Evolutionary conservation across 805 yeast genomes (phyloP).

Genomic region (Zygoascus tannicola): DNA sequence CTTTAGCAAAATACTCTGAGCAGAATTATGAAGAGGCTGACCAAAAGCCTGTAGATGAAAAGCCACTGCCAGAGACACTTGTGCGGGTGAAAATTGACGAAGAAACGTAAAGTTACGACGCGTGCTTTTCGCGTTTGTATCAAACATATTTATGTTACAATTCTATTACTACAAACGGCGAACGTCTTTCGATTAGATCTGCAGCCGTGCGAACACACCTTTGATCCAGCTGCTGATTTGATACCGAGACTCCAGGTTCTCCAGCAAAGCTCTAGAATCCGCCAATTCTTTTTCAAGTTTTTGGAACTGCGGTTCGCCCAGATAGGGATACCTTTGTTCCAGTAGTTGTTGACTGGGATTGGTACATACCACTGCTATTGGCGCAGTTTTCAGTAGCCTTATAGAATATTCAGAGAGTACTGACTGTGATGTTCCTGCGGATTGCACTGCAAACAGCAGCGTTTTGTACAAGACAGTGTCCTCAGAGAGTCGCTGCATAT

Average conservation of each 20-base stretch:
- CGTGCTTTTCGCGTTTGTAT: no score
- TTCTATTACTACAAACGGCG: conserved; percentile 1
- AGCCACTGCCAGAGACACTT: conserved; percentile 23
- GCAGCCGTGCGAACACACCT: conserved; percentile 3
- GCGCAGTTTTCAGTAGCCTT: not conserved
- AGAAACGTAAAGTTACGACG: no score
- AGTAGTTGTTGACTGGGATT: not conserved
- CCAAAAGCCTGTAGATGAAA: conserved; percentile 1
- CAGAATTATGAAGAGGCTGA: conserved; percentile 33
- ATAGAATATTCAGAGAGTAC: not conserved
- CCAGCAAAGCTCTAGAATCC: not conserved
- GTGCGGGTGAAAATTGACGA: conserved; percentile 27
- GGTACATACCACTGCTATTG: not conserved
- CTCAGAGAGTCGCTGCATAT: conserved; percentile 31
- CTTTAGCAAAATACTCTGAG: conserved; percentile 36
- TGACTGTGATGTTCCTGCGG: not conserved
- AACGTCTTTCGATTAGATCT: not conserved
- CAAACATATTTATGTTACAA: conserved; percentile 5
- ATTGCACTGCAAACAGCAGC: conserved; percentile 15
- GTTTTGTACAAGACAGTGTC: conserved; percentile 41
- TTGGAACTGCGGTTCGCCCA: conserved; percentile 10
- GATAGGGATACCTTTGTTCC: conserved; percentile 2
- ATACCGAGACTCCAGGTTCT: conserved; percentile 3
- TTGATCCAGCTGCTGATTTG: conserved; percentile 4
- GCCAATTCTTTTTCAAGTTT: conserved; percentile 1